Percentiles rank a stretch among this genome's conserved stretches.
phyloP scores from a whole-genome alignment of 2,329 filamentous ascomycete species.

The Helicocarpus griseus region DNA sequence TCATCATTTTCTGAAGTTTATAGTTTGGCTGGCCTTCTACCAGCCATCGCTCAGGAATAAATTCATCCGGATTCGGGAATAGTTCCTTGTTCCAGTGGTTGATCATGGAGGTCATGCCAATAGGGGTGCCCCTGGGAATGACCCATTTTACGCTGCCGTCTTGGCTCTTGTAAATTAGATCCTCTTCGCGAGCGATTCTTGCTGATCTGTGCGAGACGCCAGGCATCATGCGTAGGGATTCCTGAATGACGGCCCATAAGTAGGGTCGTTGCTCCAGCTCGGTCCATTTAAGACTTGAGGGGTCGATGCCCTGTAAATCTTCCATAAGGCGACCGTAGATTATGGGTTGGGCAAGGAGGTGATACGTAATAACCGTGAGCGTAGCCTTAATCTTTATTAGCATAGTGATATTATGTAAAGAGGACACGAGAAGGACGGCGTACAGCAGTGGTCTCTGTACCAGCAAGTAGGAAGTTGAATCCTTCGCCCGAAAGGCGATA shows the following conservation, averaged over 20 bases:
- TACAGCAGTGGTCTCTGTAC: slow-evolving; percentile 23
- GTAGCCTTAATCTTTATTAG: slow-evolving; percentile 7
- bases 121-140: slow-evolving; percentile 23
- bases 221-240: slow-evolving; percentile 29
- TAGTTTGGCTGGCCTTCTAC: slow-evolving; percentile 3
- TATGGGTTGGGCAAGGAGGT: slow-evolving; percentile 26
- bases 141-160: slow-evolving; percentile 8
- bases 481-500: slow-evolving; percentile 14
- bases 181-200: slow-evolving; percentile 13
- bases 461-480: slow-evolving; percentile 19
- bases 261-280: slow-evolving; percentile 30
- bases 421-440: no score
- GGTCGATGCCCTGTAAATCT: slow-evolving; percentile 18
- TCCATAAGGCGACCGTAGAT: slow-evolving; percentile 16
- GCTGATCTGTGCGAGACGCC: slow-evolving; percentile 12
- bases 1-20: slow-evolving; percentile 2
- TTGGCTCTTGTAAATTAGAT: slow-evolving; percentile 19
- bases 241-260: slow-evolving; percentile 29
- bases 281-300: slow-evolving; percentile 18
- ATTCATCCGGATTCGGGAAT: slow-evolving; percentile 10
- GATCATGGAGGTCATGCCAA: slow-evolving; percentile 26
- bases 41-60: slow-evolving; percentile 5
- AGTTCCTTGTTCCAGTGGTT: slow-evolving; percentile 22
- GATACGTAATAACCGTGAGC: slow-evolving; percentile 27
- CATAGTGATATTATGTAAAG: no score